Conservation (phyloP, 2,329 filamentous ascomycete species). For the Hymenotorrendiella dingleyae region DNA sequence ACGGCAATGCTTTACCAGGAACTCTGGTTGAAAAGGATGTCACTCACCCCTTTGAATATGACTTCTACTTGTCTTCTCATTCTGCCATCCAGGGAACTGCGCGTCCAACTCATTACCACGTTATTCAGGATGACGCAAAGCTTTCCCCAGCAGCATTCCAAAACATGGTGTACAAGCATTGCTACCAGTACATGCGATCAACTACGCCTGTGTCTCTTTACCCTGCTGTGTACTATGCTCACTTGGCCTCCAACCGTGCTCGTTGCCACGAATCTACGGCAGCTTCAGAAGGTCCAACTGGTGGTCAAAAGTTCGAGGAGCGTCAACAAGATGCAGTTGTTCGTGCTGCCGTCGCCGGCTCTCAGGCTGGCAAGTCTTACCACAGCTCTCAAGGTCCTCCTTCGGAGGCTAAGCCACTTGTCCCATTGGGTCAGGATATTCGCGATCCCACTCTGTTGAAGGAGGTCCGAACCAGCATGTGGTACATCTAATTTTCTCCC, state of each 20-base stretch:
- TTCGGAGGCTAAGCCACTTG: conserved; percentile 21
- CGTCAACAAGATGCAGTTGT: conserved; percentile 15
- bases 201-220: conserved; percentile 77
- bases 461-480: conserved; percentile 28
- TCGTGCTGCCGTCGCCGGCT: conserved; percentile 7
- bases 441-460: conserved; percentile 2
- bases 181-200: conserved; percentile 86
- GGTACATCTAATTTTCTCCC: conserved; percentile 27
- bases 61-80: conserved; percentile 65
- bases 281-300: conserved; percentile 39
- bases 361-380: conserved; percentile 6
- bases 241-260: conserved; percentile 77
- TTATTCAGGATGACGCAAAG: conserved; percentile 75
- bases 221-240: conserved; percentile 68
- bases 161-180: conserved; percentile 89
- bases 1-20: conserved; percentile 78
- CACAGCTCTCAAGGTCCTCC: no score
- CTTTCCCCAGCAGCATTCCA: conserved; percentile 66
- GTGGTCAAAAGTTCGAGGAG: conserved; percentile 37
- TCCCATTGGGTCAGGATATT: conserved; percentile 23
- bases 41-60: conserved; percentile 86
- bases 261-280: conserved; percentile 61
- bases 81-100: conserved; percentile 90
- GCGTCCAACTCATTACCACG: conserved; percentile 85
- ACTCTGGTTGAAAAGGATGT: conserved; percentile 83